A percentile compares a stretch with the other conserved stretches of the same genome.
phyloP scores from a whole-genome alignment of 139 green algal species.

The Chlorella sp. region DNA sequence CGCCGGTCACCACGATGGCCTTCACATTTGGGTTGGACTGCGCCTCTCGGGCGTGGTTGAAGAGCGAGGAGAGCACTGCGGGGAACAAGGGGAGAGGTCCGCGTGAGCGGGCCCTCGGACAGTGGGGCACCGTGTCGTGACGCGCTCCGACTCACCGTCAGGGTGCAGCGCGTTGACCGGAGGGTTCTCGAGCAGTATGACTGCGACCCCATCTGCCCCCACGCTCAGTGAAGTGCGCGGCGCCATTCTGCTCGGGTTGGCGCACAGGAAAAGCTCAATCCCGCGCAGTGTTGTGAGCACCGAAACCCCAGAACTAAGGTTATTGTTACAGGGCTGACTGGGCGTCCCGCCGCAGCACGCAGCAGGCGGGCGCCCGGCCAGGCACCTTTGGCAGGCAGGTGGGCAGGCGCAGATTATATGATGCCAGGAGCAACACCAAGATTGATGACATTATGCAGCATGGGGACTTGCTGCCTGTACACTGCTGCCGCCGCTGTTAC shows the following conservation, averaged over 20 bases:
- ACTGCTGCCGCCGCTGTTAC: background rate
- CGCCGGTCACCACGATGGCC: slow-evolving; percentile 92
- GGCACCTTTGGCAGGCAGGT: too few relatives aligned
- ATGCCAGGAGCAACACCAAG: too few relatives aligned
- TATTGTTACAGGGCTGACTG: too few relatives aligned
- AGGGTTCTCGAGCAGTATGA: slow-evolving; percentile 92
- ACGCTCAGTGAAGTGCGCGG: background rate
- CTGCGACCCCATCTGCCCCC: slow-evolving; percentile 77
- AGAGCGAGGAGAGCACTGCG: slow-evolving; percentile 87
- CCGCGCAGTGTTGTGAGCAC: too few relatives aligned
- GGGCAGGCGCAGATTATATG: too few relatives aligned
- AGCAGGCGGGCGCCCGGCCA: too few relatives aligned
- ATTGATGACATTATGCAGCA: too few relatives aligned
- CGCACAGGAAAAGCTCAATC: too few relatives aligned
- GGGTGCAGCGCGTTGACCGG: slow-evolving; percentile 97
- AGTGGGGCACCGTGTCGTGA: background rate
- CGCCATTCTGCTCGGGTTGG: too few relatives aligned
- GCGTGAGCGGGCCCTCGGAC: background rate
- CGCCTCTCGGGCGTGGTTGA: slow-evolving; percentile 73
- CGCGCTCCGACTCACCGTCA: slow-evolving; percentile 51
- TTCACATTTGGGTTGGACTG: slow-evolving; percentile 77
- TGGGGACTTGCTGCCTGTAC: too few relatives aligned
- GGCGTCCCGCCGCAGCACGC: too few relatives aligned
- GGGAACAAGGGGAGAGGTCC: background rate
- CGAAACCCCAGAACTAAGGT: too few relatives aligned